These are phyloP conservation scores for Hypoxylon sp. DNA, from an alignment of 2,329 filamentous ascomycete species.

Conservation along the genomic window DNA sequence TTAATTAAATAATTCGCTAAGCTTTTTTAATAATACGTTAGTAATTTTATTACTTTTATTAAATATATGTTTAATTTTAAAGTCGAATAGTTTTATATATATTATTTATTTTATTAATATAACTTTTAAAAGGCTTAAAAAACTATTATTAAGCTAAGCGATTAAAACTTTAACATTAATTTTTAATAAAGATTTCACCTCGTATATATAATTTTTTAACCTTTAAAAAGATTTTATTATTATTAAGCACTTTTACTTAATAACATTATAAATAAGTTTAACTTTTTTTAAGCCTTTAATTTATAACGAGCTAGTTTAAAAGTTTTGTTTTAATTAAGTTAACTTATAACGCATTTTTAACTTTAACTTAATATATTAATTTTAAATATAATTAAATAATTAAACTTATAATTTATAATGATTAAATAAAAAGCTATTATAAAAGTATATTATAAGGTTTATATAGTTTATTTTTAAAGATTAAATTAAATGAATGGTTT, in stretches of 20 bases:
- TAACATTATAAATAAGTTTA: neutral
- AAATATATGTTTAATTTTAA: neutral
- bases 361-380: neutral
- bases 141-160: neutral
- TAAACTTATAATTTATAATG: too few relatives aligned
- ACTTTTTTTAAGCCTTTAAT: conserved; percentile 1
- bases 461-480: neutral
- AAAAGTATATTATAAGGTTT: neutral
- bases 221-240: neutral
- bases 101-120: neutral
- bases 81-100: neutral
- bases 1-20: too few relatives aligned
- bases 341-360: neutral
- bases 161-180: neutral
- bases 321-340: neutral
- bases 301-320: neutral
- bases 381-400: neutral
- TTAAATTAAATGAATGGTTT: neutral
- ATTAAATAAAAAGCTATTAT: too few relatives aligned
- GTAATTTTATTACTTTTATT: neutral
- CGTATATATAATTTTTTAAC: neutral
- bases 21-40: neutral
- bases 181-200: neutral
- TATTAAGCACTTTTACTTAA: neutral
- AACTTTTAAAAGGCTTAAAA: neutral